Conservation (phyloP, 75 land plant species). For the Sequoia sempervirens region DNA sequence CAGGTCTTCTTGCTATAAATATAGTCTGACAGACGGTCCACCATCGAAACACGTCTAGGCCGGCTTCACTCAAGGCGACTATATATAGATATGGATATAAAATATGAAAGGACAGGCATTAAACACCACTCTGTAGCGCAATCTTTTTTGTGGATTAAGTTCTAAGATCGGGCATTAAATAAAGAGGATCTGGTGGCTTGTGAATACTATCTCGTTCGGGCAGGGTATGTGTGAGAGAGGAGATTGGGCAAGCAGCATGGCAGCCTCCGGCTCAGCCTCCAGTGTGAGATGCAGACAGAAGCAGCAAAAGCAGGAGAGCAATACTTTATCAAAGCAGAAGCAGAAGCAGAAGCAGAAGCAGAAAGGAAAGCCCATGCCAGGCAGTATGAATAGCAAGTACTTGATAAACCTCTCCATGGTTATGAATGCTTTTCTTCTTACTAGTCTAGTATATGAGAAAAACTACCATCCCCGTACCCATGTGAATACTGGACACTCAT, state of each 20-base stretch:
- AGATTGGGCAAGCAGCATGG: neutral
- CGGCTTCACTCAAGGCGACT: neutral
- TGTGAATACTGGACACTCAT: neutral
- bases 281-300: neutral
- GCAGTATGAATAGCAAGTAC: constrained; percentile 8
- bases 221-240: neutral
- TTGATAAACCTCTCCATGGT: no score
- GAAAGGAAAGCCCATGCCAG: neutral
- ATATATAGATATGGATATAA: no score
- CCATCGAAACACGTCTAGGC: neutral
- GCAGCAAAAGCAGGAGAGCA: no score
- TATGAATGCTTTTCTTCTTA: no score
- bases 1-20: no score
- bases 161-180: no score
- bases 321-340: neutral
- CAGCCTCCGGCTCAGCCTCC: neutral
- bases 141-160: no score
- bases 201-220: no score
- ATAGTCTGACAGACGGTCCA: neutral
- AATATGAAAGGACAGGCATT: neutral
- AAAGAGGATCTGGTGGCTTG: no score
- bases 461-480: neutral
- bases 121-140: neutral
- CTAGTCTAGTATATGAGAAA: no score
- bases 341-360: neutral